Evolutionary conservation across 2,329 filamentous ascomycete species (phyloP), one percentile per base, ranked within the genome.

Genomic region (Fusarium protoensiforme): DNA sequence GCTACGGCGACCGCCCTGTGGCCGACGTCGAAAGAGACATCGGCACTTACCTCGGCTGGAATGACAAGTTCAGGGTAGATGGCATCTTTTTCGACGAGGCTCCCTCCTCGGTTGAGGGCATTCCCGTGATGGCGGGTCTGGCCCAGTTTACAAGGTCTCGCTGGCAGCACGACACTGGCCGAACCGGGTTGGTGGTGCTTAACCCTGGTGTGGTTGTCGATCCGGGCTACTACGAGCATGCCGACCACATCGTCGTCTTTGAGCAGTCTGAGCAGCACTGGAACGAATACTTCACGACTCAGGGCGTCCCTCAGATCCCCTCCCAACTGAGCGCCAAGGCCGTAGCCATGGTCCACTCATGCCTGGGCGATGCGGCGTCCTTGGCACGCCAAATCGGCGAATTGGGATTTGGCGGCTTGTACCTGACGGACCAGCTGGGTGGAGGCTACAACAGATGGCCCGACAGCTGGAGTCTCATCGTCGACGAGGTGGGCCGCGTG

Each of bases 21-120:
- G 60, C 38, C 20, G 64, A 60, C 5, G 33, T 71, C 7, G 27
- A 63, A 8, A 53, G 46, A 8, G 72, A 74, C 41, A 68, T 74
- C 46, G 41, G 56, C 29, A 7, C 33, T 11, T 74, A 73, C 11
- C 29, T 41, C 29, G 70, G 61, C 36, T 74, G 72, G 72, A 73
- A 73, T 8, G n/a, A 24, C 10, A 27, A 20, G 8, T 74, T 73
- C 18, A 54, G 31, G 5, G 14, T 73, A 10, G 57, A 73, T 14
- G 72, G 72, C n/a, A 68, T 74, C n/a, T 74, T 74, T 24, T 61
- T 74, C 11, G 72, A 74, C 35, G 72, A 74, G 46, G 66, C 65
- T 18, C 70, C 72, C 10, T 73, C 67, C 4, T 51, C 46, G 27
- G 46, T 18, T 18, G 46, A 51, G 7, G 38, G 64, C 2, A 18